A percentile compares a stretch with the other conserved stretches of the same genome.
phyloP scores from a whole-genome alignment of 108 stramenopile genomes.

The Discostella pseudostelligera region DNA sequence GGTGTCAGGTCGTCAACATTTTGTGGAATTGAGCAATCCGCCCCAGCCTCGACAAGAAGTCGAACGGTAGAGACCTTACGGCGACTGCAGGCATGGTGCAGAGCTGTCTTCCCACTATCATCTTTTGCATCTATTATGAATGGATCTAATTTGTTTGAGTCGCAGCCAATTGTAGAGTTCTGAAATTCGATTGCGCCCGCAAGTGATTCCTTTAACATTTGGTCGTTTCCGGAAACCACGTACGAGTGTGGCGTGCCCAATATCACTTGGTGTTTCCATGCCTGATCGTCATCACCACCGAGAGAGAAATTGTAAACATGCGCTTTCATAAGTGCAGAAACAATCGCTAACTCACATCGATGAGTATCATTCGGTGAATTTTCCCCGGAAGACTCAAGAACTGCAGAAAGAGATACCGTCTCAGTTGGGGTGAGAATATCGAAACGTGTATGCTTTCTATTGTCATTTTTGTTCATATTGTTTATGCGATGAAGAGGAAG shows the following conservation, averaged over 20 bases:
- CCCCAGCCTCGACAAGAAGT: slow-evolving; percentile 65
- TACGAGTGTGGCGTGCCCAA: slow-evolving; percentile 77
- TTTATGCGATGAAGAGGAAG: slow-evolving; percentile 4
- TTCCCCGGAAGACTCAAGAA: slow-evolving; percentile 15
- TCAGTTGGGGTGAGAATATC: slow-evolving; percentile 69
- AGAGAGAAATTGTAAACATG: slow-evolving; percentile 26
- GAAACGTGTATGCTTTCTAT: slow-evolving; percentile 58
- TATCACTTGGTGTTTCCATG: slow-evolving; percentile 77
- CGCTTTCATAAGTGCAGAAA: slow-evolving; percentile 54
- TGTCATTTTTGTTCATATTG: slow-evolving; percentile 26
- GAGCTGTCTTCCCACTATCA: slow-evolving; percentile 64
- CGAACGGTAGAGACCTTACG: slow-evolving; percentile 52
- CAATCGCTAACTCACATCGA: slow-evolving; percentile 51
- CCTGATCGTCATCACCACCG: slow-evolving; percentile 13
- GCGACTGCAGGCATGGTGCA: slow-evolving; percentile 73
- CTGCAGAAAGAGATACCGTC: slow-evolving; percentile 29
- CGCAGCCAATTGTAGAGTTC: slow-evolving; percentile 16
- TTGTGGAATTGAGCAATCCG: slow-evolving; percentile 49
- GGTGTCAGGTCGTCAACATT: slow-evolving; percentile 43
- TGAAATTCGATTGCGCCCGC: slow-evolving; percentile 46
- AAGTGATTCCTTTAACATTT: slow-evolving; percentile 41
- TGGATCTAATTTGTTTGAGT: slow-evolving; percentile 32
- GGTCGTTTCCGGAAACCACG: slow-evolving; percentile 65
- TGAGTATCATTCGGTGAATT: slow-evolving; percentile 30
- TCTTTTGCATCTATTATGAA: slow-evolving; percentile 64